Base-by-base conservation (phyloP, 495 filamentous ascomycete species). In the Hypoxylon lienhwacheense region DNA sequence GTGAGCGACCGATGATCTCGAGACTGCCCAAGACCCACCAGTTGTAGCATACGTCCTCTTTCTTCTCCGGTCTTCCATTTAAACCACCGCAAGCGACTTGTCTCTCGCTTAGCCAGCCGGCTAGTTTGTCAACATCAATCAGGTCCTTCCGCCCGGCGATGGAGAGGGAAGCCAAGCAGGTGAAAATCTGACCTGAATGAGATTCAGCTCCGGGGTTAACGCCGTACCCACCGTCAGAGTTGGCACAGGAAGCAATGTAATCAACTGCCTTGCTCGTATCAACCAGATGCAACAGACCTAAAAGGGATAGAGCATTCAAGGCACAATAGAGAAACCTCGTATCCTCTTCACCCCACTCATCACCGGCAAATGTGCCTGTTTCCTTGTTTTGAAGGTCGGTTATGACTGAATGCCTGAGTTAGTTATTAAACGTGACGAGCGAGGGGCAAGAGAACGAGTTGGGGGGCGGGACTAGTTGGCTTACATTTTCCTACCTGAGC, bases 11-110 rank as follows among this genome's bases (percentile, higher is more conserved):
- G 53, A 97, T 88, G 83, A 97, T 96, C 17, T 84, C 86, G 51
- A 98, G 67, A 66, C 90, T 96, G 61, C 85, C 88, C 46, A 87
- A 69, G 17, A 97, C 93, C 93, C 93, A 98, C 93, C 93, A 98
- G 66, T 88, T 95, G 69, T 98, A 98, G 71, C 93, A 98, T 5
- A 95, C 91, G 73, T 98, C 95, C 68, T 92, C 90, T 43, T 90
- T 73, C 74, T 98, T 98, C 73, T 97, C 95, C 0, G 93, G 93
- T 40, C 93, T 80, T 2, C 93, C 93, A 64, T 97, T 98, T 21
- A 98, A 72, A 3, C 93, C 93, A 24, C 95, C 95, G 17, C 83
- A 85, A 6, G 88, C 80, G 10, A 95, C 74, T 64, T 98, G 93
- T 22, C 93, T 77, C 70, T 98, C 93, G 70, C 90, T 93, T 20